Base-by-base conservation (phyloP, 192 early-diverging fungal species). In the Coemansia sp. region DNA sequence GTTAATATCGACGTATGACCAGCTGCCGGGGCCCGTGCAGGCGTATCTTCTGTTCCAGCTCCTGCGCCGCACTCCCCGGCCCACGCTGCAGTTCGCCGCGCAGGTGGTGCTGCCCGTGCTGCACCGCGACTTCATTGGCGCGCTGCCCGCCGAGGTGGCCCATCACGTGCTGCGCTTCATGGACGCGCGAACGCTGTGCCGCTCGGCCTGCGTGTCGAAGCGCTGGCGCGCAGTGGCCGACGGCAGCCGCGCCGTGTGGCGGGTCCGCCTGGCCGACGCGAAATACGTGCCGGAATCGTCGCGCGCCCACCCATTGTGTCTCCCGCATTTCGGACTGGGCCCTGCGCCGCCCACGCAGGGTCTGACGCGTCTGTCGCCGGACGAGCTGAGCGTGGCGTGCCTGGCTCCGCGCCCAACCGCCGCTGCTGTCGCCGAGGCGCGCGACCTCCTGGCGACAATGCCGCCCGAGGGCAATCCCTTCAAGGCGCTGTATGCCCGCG, bases 21-120 rank as follows among this genome's bases (percentile, higher is more conserved):
- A 86, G 20, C 80, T 96, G 24, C 90, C 96, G 1, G 60, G 87
- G 1, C 80, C 84, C 34, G 82, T 95, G 77, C 93, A 98, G 80
- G 89, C 92, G 10, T 98, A 96, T 61, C 80, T 97, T 67, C 87
- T 98, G 42, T 91, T 95, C 70, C 92, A 98, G 67, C 80, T 99
- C 18, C 87, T 99, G 40, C 89, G 92, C 24, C 89, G 94, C 18
- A 95, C 90, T 22, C 89, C 93, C 9, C 88, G 91, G 3, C 84
- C 90, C 3, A 91, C 92, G 3, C 88, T 99, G 64, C 95, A 98
- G 82, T 95, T 95, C 84, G 91, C 96, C n/a, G 90, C 91, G 62
- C 89, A 91, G 34, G 81, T 95, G n/a, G 90, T 99, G 65, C 80
- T 94, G 49, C 95, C 98, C 2, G 90, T 91, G 16, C 87, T 98